Base-by-base conservation (phyloP, 495 filamentous ascomycete species). In the Pyrenula aspistea region DNA sequence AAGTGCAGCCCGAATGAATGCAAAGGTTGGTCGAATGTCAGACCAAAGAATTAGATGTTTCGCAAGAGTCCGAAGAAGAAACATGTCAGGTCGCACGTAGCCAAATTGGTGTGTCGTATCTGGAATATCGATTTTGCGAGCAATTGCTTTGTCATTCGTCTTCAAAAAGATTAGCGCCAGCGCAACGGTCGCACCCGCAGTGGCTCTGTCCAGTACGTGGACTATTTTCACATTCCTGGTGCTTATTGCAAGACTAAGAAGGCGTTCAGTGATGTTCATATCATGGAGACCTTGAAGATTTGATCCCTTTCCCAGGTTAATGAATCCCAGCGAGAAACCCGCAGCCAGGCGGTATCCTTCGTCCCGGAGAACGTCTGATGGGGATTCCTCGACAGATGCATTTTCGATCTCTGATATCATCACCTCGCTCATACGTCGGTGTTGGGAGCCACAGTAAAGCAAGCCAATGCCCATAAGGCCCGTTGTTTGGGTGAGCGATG, bases 81-180 rank as follows among this genome's bases (percentile, higher is more conserved):
- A 86, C 23, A 95, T 83, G 69, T 99, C 93, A 0, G 93, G 92
- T 12, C 93, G 83, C 22, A 96, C 84, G 66, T 97, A 95, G 64
- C 96, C 94, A 65, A 95, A 96, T 54, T 96, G 88, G 56, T 91
- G 77, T 15, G 85, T 72, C 0, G 91, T 89, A 61, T 96, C 87
- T 2, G 94, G 93, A 0, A 96, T 83, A 65, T 96, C 89, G 42
- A 99, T 85, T 72, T 95, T 97, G 55, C 84, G 81, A 2, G 93
- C 94, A 51, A 99, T 74, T n/a, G 83, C 81, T 55, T 84, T 79
- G 63, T 99, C 87, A 56, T 92, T 86, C 0, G 94, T 89, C 67
- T 96, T 97, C 91, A 99, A 94, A 68, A 91, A 99, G 51, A 97
- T 92, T 48, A 97, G 79, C n/a, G 89, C 83, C 53, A 96, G 77